Base-by-base conservation (phyloP, 108 stramenopile species). In the Bacterosira constricta region DNA sequence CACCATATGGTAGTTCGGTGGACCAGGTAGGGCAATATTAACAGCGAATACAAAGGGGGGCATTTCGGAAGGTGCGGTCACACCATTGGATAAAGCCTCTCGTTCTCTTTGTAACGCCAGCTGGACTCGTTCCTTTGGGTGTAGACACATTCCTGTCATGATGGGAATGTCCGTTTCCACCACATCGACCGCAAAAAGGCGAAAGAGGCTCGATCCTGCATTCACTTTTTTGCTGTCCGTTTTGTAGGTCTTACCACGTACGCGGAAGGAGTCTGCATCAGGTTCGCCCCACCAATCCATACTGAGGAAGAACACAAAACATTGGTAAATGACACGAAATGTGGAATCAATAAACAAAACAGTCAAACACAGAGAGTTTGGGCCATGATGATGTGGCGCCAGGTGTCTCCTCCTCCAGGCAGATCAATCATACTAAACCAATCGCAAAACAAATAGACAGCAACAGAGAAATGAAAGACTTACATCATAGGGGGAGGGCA, bases 71-170 rank as follows among this genome's bases (percentile, higher is more conserved):
- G 53, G 5, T 12, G n/a, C 6, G 26, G 30, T 38, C 6, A 70
- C 23, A 0, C 83, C 88, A 9, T 69, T 67, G n/a, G 50, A 76
- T 44, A 67, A 75, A 6, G 83, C 72, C 29, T 73, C 47, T 41
- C 67, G 69, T 45, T 84, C 83, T 67, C 83, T 55, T 66, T 81
- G 46, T 23, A 92, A 78, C 6, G 91, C 95, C 53, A 81, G 41
- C 68, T 96, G 93, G 15, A 97, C 88, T 20, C 96, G 81, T 59
- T 96, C 94, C 3, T 39, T 83, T 0, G 94, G 94, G 60, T 96
- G 94, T 7, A 61, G 75, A 44, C 91, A 88, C 62, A 97, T 79
- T 26, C 96, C 93, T 60, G 78, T 72, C 64, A 82, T 65, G 52
- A 93, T 81, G 6, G 89, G 85, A 15, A 70, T 69, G 55, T 89